Conservation (phyloP, 768 basidiomycete genomes). For the Boletus edulis region DNA sequence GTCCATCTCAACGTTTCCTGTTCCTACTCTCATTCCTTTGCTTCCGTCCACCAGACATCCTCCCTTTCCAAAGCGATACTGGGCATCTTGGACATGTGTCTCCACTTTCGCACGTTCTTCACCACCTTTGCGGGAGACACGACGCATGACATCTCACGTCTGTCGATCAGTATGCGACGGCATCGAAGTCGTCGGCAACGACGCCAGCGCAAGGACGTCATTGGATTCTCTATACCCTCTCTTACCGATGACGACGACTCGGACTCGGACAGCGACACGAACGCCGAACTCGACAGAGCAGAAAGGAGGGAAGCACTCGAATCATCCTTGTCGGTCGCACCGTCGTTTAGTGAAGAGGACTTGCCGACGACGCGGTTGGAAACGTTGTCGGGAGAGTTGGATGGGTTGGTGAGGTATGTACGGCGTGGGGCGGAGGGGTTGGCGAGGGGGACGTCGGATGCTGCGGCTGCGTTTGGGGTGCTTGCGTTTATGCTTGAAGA, state of each 20-base stretch:
- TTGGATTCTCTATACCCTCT: conserved; percentile 53
- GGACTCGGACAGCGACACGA: conserved; percentile 37
- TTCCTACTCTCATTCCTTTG: background rate
- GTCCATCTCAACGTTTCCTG: conserved; percentile 7
- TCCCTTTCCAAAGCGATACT: conserved; percentile 64
- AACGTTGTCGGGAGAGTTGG: conserved; percentile 65
- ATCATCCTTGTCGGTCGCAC: conserved; percentile 42
- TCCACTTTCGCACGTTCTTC: conserved; percentile 68
- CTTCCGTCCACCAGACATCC: conserved; percentile 46
- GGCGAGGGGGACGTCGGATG: conserved; percentile 58
- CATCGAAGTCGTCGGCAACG: conserved; percentile 64
- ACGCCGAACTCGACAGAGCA: conserved; percentile 10
- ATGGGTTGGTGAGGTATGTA: conserved; percentile 68
- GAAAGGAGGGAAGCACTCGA: conserved; percentile 17
- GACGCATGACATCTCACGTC: conserved; percentile 53
- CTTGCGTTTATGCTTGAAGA: conserved; percentile 77
- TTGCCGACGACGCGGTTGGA: conserved; percentile 51
- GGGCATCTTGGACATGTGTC: conserved; percentile 69
- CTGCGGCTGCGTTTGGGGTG: conserved; percentile 62
- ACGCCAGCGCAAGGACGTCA: conserved; percentile 53
- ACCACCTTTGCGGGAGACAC: conserved; percentile 57
- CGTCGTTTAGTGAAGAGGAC: conserved; percentile 44
- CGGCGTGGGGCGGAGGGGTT: conserved; percentile 68
- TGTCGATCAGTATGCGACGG: conserved; percentile 49
- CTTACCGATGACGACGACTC: conserved; percentile 32